Evolutionary conservation across 345 rosid species (phyloP).

Genomic region (Boechera divaricarpa): DNA sequence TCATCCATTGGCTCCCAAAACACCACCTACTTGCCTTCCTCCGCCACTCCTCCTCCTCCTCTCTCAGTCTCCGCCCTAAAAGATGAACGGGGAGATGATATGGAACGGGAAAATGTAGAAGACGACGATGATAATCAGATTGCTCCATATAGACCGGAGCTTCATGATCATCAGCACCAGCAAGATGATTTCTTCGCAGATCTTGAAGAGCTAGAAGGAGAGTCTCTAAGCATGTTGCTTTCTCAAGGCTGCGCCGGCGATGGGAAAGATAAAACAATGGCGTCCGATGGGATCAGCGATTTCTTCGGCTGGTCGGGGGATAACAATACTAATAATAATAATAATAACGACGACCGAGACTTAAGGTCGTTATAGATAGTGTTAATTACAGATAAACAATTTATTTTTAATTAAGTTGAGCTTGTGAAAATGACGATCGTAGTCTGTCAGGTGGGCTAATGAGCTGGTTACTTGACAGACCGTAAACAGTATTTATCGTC

Average conservation of each 20-base stretch:
- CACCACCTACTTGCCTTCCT: constrained; percentile 10
- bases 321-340: constrained; percentile 23
- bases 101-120: constrained; percentile 51
- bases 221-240: constrained; percentile 66
- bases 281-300: constrained; percentile 53
- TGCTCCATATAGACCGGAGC: constrained; percentile 35
- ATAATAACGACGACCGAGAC: constrained; percentile 29
- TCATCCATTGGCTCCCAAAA: constrained; percentile 17
- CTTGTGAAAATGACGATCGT: constrained; percentile 24
- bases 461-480: constrained; percentile 21
- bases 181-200: constrained; percentile 70
- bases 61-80: constrained; percentile 44
- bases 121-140: constrained; percentile 29
- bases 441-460: constrained; percentile 14
- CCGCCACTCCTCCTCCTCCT: constrained; percentile 7
- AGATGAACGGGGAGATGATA: constrained; percentile 42
- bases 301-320: constrained; percentile 49
- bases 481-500: constrained; percentile 19
- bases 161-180: constrained; percentile 26
- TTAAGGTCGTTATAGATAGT: constrained; percentile 38
- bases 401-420: constrained; percentile 21
- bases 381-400: constrained; percentile 22
- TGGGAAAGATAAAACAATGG: constrained; percentile 39
- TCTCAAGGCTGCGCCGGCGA: constrained; percentile 49
- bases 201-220: constrained; percentile 69